Conservation (phyloP, 257 asterid genomes). For the Jacaranda copaia region DNA sequence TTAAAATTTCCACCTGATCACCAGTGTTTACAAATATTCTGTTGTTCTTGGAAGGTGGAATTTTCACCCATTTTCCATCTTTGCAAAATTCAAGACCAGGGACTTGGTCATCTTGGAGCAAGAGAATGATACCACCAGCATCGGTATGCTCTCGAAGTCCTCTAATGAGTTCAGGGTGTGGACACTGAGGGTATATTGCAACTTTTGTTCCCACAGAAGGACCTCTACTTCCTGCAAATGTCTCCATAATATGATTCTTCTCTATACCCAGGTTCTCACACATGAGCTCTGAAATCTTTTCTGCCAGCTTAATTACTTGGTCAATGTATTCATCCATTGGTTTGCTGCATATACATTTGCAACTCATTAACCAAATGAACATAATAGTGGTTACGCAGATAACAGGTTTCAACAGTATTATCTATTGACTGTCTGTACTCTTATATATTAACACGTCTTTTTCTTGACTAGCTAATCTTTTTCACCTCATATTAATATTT, state of each 20-base stretch:
- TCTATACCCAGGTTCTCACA: slow-evolving; percentile 78
- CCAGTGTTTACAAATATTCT: slow-evolving; percentile 78
- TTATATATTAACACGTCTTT: not conserved
- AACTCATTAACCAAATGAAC: slow-evolving; percentile 20
- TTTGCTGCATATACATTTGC: slow-evolving; percentile 51
- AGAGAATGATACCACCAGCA: slow-evolving; percentile 88
- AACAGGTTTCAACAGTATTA: not conserved
- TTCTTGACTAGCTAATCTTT: too few species aligned
- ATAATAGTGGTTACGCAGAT: not conserved
- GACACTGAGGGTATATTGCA: slow-evolving; percentile 82
- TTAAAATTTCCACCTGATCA: slow-evolving; percentile 78
- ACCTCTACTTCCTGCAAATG: slow-evolving; percentile 69
- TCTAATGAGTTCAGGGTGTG: slow-evolving; percentile 66
- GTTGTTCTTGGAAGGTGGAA: slow-evolving; percentile 84
- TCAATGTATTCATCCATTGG: slow-evolving; percentile 72
- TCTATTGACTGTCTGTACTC: not conserved
- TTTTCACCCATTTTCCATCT: slow-evolving; percentile 84
- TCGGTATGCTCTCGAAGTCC: slow-evolving; percentile 95
- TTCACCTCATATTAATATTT: not conserved
- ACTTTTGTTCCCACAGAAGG: slow-evolving; percentile 84
- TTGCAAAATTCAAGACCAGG: slow-evolving; percentile 86
- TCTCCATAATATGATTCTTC: slow-evolving; percentile 62
- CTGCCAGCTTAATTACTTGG: slow-evolving; percentile 69
- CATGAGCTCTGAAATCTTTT: slow-evolving; percentile 73
- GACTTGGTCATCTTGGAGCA: slow-evolving; percentile 89